Conservation (phyloP, 73 alveolate genomes). For the Paramecium sexaurelia region DNA sequence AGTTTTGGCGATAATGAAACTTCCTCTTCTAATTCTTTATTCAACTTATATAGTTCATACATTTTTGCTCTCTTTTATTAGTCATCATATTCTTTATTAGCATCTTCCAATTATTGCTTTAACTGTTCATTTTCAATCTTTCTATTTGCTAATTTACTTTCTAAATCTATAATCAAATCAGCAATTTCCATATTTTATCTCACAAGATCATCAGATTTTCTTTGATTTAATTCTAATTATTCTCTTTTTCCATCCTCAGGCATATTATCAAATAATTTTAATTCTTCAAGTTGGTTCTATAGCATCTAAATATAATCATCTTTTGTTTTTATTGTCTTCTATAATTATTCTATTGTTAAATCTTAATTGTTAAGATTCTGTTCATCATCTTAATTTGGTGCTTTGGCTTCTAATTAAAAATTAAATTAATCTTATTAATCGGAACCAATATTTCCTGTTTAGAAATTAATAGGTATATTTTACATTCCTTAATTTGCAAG, state of each 20-base stretch:
- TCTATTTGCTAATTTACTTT: not conserved
- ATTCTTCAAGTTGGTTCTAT: not conserved
- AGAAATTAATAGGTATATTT: not conserved
- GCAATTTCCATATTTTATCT: not conserved
- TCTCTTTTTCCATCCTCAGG: not conserved
- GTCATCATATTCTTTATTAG: not conserved
- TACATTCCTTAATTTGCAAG: not conserved
- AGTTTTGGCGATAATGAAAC: not conserved
- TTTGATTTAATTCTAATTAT: not conserved
- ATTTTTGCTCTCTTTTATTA: not conserved
- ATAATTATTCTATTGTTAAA: not conserved
- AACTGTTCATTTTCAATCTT: not conserved
- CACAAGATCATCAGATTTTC: not conserved
- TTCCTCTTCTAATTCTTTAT: not conserved
- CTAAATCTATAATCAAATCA: not conserved
- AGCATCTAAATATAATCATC: not conserved
- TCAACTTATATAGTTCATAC: not conserved
- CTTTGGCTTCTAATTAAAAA: not conserved
- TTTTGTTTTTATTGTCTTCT: not conserved
- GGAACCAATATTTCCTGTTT: not conserved
- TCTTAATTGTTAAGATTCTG: not conserved
- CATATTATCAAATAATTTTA: not conserved
- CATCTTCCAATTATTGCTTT: not conserved
- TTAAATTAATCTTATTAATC: not conserved
- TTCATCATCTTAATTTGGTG: not conserved